Percentiles rank a stretch among this genome's conserved stretches.
These are phyloP conservation scores for Vanilla planifolia DNA, from an alignment of 106 monocot genomes.

Conservation along the genomic window DNA sequence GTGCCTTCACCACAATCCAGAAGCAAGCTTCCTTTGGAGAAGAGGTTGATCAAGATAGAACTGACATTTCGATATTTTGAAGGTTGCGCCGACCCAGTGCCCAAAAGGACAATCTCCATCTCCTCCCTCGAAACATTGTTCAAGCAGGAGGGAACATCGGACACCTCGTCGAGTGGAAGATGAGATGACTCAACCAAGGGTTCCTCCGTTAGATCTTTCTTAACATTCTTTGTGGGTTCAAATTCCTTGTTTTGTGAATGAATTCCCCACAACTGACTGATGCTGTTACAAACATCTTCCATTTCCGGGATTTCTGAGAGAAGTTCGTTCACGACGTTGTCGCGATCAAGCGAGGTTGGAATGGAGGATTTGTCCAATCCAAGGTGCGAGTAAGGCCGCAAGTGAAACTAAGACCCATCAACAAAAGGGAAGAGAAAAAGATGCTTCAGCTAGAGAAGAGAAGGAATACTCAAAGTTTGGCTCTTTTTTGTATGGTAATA, in stretches of 20 bases:
- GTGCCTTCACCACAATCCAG: constrained; percentile 99
- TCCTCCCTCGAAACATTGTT: constrained; percentile 82
- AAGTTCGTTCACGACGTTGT: constrained; percentile 59
- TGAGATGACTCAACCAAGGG: constrained; percentile 14
- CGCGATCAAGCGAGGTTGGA: constrained; percentile 33
- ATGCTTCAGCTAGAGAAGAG: too few relatives aligned
- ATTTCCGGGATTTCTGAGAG: constrained; percentile 87
- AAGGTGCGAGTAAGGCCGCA: constrained; percentile 77
- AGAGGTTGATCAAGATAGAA: constrained; percentile 86
- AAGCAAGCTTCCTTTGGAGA: constrained; percentile 82
- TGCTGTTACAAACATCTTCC: constrained; percentile 40
- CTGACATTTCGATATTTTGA: constrained; percentile 98
- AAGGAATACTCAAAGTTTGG: too few relatives aligned
- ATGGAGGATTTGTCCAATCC: constrained; percentile 73
- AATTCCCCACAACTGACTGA: constrained; percentile 46
- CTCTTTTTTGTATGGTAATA: too few relatives aligned
- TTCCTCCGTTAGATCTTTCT: constrained; percentile 13
- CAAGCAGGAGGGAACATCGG: constrained; percentile 70
- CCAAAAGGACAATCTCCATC: constrained; percentile 89
- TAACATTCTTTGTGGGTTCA: neutral
- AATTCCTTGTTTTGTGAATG: constrained; percentile 14
- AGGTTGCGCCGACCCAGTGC: constrained; percentile 95
- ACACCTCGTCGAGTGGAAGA: constrained; percentile 10
- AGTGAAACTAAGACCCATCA: constrained; percentile 59
- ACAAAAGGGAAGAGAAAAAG: neutral